Conservation (phyloP, 495 filamentous ascomycete genomes). For the Aspergillus hancockii region DNA sequence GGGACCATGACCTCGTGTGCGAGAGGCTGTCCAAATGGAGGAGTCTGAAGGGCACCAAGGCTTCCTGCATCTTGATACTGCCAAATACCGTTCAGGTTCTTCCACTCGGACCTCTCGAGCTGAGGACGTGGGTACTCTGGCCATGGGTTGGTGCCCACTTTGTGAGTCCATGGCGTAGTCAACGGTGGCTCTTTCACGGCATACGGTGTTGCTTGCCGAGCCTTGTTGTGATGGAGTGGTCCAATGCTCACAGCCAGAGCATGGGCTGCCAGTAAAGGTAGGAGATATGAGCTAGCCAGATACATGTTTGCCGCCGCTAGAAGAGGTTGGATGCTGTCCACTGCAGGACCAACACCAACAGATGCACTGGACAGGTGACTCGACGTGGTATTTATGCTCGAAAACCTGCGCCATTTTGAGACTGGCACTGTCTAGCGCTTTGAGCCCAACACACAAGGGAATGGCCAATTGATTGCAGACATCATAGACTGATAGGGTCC, state of each 20-base stretch:
- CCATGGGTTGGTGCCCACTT: conserved; percentile 64
- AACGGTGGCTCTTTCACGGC: conserved; percentile 45
- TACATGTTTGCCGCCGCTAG: not conserved
- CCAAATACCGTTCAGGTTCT: conserved; percentile 68
- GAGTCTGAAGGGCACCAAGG: conserved; percentile 39
- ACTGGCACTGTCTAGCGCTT: not conserved
- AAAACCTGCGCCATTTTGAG: not conserved
- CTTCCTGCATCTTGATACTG: conserved; percentile 52
- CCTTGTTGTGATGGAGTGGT: not conserved
- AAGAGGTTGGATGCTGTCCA: not conserved
- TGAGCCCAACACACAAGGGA: not conserved
- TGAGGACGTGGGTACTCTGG: conserved; percentile 67
- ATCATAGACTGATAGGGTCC: not conserved
- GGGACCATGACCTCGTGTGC: conserved; percentile 58
- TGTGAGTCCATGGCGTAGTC: conserved; percentile 62
- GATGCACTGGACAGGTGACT: not conserved
- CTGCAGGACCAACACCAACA: not conserved
- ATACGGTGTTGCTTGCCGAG: conserved; percentile 18
- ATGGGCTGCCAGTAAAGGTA: not conserved
- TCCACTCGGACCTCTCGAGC: conserved; percentile 57
- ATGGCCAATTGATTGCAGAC: not conserved
- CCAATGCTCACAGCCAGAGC: not conserved
- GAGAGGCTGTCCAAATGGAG: conserved; percentile 43
- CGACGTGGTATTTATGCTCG: not conserved
- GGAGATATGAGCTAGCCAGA: not conserved